Evolutionary conservation across 306 rosid species (phyloP).

Genomic region (Pyrus betulifolia): DNA sequence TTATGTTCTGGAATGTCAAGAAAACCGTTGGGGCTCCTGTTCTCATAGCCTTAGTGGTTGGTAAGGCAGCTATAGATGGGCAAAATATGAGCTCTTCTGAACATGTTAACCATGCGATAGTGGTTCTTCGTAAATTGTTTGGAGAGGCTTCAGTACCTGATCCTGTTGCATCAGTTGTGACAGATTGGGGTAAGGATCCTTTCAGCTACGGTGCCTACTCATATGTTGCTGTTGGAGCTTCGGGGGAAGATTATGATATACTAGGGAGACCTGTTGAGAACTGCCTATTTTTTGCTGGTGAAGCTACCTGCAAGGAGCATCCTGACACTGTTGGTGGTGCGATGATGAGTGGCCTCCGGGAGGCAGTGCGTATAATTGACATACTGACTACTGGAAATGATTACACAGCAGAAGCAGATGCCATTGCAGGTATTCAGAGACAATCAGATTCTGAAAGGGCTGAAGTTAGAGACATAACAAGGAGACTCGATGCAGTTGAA

Average conservation of each 20-base stretch:
- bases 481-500: constrained; percentile 77
- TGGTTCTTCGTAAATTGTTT: constrained; percentile 89
- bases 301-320: constrained; percentile 99
- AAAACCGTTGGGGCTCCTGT: constrained; percentile 98
- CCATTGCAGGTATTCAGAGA: constrained; percentile 75
- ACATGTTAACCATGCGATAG: constrained; percentile 79
- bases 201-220: constrained; percentile 96
- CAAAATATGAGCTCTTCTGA: constrained; percentile 61
- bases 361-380: constrained; percentile 92
- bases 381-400: constrained; percentile 74
- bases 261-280: constrained; percentile 84
- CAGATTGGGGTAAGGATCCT: constrained; percentile 99
- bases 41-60: constrained; percentile 93
- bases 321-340: constrained; percentile 99
- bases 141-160: constrained; percentile 84
- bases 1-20: constrained; percentile 97
- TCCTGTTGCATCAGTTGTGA: constrained; percentile 87
- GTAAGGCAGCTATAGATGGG: constrained; percentile 92
- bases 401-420: constrained; percentile 85
- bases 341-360: constrained; percentile 97
- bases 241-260: constrained; percentile 96
- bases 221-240: constrained; percentile 91
- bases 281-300: constrained; percentile 98
- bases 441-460: constrained; percentile 82
- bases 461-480: constrained; percentile 90